Evolutionary conservation across 208 protist genomes (phyloP), one percentile per base, ranked within the genome.

Genomic region (Acanthamoeba divionensis): DNA sequence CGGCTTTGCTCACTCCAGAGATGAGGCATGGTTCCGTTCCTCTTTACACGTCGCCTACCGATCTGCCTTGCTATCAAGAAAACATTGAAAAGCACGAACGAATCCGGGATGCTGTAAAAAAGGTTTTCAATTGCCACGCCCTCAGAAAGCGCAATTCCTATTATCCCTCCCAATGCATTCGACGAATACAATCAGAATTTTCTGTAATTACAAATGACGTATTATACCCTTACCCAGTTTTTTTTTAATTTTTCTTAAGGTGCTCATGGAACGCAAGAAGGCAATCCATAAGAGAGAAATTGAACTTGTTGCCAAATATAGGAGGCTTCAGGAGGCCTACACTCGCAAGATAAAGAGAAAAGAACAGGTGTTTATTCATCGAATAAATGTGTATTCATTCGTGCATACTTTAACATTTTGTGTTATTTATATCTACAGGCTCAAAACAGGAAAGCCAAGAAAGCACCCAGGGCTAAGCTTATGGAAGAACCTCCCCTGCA

Each of bases 1-100:
- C 80, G 15, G 57, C 80, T n/a, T 45, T 88, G 54, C 80, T 88
- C 52, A 88, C 44, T 65, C 80, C 80, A 5, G 80, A 88, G 26
- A 88, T 88, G 57, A 38, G 60, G 7, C 36, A 29, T 26, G 57
- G 57, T 18, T 62, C 80, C 44, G 38, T 33, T 13, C 80, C 80
- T 0, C 80, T 88, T 47, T 88, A 47, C 31, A 71, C 80, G 7
- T 31, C 45, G 10, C 80, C 57, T 4, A 33, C 47, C 60, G 80
- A 88, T 62, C 38, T 88, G 13, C 80, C 80, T 2, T 26, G 24
- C 31, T 88, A 73, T 41, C 80, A 73, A 33, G 80, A 88, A 48
- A 88, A 66, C 36, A n/a, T 73, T 29, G n/a, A 71, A 13, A 88
- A 24, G 1, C 80, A 88, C 80, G 80, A 88, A 29, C n/a, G 55